Conservation (phyloP, 768 basidiomycete species). For the Trichaptum fuscoviolaceum region DNA sequence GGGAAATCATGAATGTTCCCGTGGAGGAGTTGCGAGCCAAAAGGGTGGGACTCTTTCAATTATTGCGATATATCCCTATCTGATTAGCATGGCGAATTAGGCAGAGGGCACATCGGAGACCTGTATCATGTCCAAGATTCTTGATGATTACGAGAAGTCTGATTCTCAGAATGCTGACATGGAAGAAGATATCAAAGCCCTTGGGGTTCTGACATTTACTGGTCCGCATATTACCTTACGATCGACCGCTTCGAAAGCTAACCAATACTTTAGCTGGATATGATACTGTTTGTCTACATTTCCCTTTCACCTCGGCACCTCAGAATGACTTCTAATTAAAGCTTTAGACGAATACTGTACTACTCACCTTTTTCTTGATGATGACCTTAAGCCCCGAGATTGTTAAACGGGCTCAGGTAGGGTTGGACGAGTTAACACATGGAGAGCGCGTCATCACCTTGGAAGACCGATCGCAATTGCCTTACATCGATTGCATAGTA, state of each 20-base stretch:
- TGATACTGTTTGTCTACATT: slow-evolving; percentile 7
- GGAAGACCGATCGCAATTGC: slow-evolving; percentile 9
- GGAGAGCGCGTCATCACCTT: slow-evolving; percentile 8
- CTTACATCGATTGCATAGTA: slow-evolving; percentile 12
- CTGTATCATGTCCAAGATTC: not conserved
- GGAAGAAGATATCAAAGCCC: not conserved
- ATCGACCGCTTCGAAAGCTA: slow-evolving; percentile 53
- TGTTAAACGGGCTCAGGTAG: slow-evolving; percentile 8
- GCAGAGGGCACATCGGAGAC: not conserved
- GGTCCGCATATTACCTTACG: not conserved
- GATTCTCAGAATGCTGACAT: not conserved
- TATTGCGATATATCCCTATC: not conserved
- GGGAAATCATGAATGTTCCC: slow-evolving; percentile 27
- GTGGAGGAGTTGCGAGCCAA: slow-evolving; percentile 17
- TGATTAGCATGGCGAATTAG: not conserved
- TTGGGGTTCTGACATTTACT: not conserved
- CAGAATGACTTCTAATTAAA: slow-evolving; percentile 6
- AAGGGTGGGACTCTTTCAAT: not conserved
- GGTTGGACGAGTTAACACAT: slow-evolving; percentile 8
- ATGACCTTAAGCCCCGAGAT: slow-evolving; percentile 13
- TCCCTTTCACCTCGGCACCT: slow-evolving; percentile 3
- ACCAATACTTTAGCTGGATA: not conserved
- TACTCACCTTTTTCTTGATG: slow-evolving; percentile 8
- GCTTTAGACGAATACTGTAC: slow-evolving; percentile 32
- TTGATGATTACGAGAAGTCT: not conserved